Evolutionary conservation across 2,329 filamentous ascomycete genomes (phyloP).

Genomic region (Aschersonia sp.): DNA sequence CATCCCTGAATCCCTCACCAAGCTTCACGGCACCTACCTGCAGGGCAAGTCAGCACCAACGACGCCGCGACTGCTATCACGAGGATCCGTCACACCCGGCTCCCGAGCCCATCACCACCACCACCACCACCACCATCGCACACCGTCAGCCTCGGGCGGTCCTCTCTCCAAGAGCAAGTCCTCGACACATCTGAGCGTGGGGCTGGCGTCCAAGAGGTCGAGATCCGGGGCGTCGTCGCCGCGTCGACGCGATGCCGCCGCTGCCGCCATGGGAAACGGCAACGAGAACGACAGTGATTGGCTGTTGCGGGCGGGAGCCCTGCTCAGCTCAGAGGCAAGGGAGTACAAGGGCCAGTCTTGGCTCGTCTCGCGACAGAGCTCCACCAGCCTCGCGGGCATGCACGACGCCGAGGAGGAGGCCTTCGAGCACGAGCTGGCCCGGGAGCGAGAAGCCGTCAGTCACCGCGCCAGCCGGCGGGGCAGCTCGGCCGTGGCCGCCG

Average conservation of each 20-base stretch:
- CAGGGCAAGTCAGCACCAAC: slow-evolving; percentile 48
- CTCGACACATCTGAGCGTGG: slow-evolving; percentile 34
- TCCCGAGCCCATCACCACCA: slow-evolving; percentile 27
- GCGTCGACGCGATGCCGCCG: slow-evolving; percentile 16
- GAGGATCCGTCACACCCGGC: slow-evolving; percentile 32
- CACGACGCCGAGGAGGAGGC: slow-evolving; percentile 37
- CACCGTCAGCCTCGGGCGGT: slow-evolving; percentile 19
- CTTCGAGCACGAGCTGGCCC: slow-evolving; percentile 34
- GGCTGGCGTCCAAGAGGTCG: slow-evolving; percentile 6
- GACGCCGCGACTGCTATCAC: slow-evolving; percentile 47
- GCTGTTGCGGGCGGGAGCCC: slow-evolving; percentile 47
- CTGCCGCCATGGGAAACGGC: slow-evolving; percentile 14
- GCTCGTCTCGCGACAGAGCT: slow-evolving; percentile 51
- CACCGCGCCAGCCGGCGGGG: slow-evolving; percentile 31
- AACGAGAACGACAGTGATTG: slow-evolving; percentile 44
- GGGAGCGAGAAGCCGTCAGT: slow-evolving; percentile 33
- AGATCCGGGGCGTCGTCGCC: slow-evolving; percentile 19
- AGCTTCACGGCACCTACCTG: slow-evolving; percentile 35
- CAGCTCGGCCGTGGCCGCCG: slow-evolving; percentile 19
- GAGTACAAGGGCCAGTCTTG: slow-evolving; percentile 57
- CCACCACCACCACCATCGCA: slow-evolving; percentile 7
- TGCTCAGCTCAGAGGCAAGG: slow-evolving; percentile 45
- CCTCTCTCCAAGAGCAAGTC: slow-evolving; percentile 47
- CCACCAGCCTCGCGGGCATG: slow-evolving; percentile 42
- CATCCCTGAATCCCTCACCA: slow-evolving; percentile 20